Evolutionary conservation across 768 basidiomycete genomes (phyloP), one percentile per base, ranked within the genome.

Genomic region (Amanita rubescens): DNA sequence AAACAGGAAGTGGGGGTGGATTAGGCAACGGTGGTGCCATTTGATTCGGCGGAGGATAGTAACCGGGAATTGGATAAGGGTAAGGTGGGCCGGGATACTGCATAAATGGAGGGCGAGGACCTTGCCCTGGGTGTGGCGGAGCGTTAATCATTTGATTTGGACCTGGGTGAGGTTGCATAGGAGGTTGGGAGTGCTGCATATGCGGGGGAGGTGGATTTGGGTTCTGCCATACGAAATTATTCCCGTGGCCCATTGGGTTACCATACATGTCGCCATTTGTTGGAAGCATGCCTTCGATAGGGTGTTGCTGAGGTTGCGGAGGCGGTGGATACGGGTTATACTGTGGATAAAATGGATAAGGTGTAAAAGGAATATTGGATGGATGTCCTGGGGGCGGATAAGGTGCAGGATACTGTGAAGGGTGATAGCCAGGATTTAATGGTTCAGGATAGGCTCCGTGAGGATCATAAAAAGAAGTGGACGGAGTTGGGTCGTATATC

Each of bases 401-500:
- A 14, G 76, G 71, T 62, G 81, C 84, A 37, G 70, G 63, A 64
- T 80, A 84, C 54, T 75, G 71, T 37, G 72, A 51, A 53, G 77
- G 75, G 58, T 76, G 67, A 62, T 76, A 80, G 55, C 70, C 72
- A 50, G 67, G 66, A 33, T 68, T 63, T 47, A 69, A 63, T 25
- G 57, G 60, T 53, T 20, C 55, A 51, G 69, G 67, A 58, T 71
- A 72, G 58, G 77, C 77, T 35, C 33, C 24, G 57, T 73, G 67
- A 58, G 74, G 69, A 56, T 79, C 79, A 59, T 81, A 81, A 55
- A 70, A 65, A 51, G 72, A 71, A 57, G 63, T 67, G 43, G 60
- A 53, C 17, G 67, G 67, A 25, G 72, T 64, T 39, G 84, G 81
- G 57, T 90, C 90, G 59, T 90, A 89, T 35, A 90, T 67, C 1